Evolutionary conservation across 768 basidiomycete genomes (phyloP).

Genomic region (Inosperma sp.): DNA sequence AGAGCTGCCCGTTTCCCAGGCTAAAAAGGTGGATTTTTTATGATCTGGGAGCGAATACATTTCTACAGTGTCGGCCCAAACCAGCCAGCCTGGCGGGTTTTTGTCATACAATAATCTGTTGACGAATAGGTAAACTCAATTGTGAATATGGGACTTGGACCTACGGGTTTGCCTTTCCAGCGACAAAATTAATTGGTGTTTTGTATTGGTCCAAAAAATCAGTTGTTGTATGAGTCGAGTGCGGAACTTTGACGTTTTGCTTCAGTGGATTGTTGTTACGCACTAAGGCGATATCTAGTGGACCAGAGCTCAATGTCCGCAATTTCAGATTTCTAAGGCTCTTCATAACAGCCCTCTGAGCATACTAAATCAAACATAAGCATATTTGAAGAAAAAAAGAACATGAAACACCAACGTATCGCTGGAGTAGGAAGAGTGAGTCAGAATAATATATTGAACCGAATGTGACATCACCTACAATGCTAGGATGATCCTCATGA

Average conservation of each 20-base stretch:
- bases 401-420: constrained; percentile 45
- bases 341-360: constrained; percentile 74
- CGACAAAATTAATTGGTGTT: constrained; percentile 39
- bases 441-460: background rate
- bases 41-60: constrained; percentile 47
- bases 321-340: constrained; percentile 73
- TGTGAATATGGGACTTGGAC: constrained; percentile 21
- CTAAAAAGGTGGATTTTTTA: constrained; percentile 46
- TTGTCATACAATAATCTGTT: constrained; percentile 53
- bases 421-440: constrained; percentile 31
- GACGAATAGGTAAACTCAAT: no score
- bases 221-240: constrained; percentile 48
- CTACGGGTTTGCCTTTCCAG: constrained; percentile 40
- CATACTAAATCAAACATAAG: constrained; percentile 42
- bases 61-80: constrained; percentile 46
- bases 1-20: constrained; percentile 54
- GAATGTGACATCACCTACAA: constrained; percentile 41
- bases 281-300: constrained; percentile 56
- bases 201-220: constrained; percentile 55
- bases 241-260: constrained; percentile 43
- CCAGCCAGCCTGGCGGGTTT: constrained; percentile 63
- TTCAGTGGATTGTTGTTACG: constrained; percentile 66
- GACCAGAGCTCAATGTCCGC: constrained; percentile 58
- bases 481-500: constrained; percentile 59
- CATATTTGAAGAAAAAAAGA: background rate